Conservation (phyloP, 2,329 filamentous ascomycete species). For the Phialophora expanda region DNA sequence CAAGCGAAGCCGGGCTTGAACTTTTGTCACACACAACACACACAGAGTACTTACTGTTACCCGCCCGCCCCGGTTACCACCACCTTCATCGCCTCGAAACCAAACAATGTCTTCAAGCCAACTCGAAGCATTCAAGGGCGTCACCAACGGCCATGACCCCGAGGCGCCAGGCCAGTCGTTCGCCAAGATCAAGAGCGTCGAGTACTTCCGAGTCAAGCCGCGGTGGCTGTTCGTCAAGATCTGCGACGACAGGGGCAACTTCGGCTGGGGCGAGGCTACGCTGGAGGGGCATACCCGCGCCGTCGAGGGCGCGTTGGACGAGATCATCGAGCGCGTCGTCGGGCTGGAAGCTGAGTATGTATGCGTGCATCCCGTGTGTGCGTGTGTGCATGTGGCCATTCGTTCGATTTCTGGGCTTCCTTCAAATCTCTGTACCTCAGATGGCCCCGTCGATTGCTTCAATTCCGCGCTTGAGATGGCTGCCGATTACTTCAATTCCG, state of each 20-base stretch:
- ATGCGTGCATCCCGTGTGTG: background rate
- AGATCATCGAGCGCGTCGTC: slow-evolving; percentile 65
- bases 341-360: slow-evolving; percentile 73
- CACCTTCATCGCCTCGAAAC: background rate
- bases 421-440: no score
- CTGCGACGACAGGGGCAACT: slow-evolving; percentile 66
- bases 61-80: background rate
- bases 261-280: slow-evolving; percentile 76
- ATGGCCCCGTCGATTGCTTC: no score
- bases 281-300: slow-evolving; percentile 75
- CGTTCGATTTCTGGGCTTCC: no score
- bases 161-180: slow-evolving; percentile 6
- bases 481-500: no score
- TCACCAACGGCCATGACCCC: slow-evolving; percentile 21
- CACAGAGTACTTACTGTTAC: no score
- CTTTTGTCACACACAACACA: no score
- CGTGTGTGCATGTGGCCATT: no score
- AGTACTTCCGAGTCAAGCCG: slow-evolving; percentile 76
- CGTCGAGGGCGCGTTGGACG: slow-evolving; percentile 74
- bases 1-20: no score
- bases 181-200: slow-evolving; percentile 63
- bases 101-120: slow-evolving; percentile 33
- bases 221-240: slow-evolving; percentile 81
- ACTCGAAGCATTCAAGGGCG: slow-evolving; percentile 28
- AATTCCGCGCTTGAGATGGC: no score